Percentiles rank a stretch among this genome's conserved stretches.
phyloP scores from a whole-genome alignment of 306 rosid species.

The Pyrus pyrifolia region DNA sequence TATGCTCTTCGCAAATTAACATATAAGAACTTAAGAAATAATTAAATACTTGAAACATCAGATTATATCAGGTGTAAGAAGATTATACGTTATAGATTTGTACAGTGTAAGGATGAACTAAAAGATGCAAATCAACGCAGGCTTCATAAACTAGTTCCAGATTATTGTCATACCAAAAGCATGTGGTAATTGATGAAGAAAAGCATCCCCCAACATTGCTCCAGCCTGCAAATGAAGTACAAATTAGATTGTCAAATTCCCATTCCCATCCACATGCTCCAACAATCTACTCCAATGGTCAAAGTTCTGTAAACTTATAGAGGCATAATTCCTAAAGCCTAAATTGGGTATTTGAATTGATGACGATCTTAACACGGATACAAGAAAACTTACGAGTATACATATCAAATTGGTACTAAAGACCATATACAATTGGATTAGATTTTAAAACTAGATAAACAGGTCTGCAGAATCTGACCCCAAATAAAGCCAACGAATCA shows the following conservation, averaged over 20 bases:
- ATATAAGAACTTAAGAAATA: background rate
- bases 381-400: background rate
- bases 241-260: background rate
- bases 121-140: background rate
- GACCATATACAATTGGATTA: background rate
- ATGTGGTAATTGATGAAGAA: conserved; percentile 96
- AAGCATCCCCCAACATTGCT: conserved; percentile 98
- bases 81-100: background rate
- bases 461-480: conserved; percentile 63
- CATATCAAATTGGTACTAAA: background rate
- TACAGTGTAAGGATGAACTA: background rate
- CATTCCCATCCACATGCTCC: background rate
- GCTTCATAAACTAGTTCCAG: background rate
- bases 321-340: background rate
- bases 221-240: conserved; percentile 65
- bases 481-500: conserved; percentile 93
- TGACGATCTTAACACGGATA: background rate
- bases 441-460: conserved; percentile 16
- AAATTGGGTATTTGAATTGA: background rate
- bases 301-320: background rate
- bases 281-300: background rate
- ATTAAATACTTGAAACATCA: background rate
- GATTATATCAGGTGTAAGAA: background rate
- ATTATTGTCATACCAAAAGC: conserved; percentile 71
- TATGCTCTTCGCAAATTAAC: background rate